These are phyloP conservation scores for Myriosclerotinia scirpicola DNA, from an alignment of 2,329 filamentous ascomycete species.

Conservation along the genomic window DNA sequence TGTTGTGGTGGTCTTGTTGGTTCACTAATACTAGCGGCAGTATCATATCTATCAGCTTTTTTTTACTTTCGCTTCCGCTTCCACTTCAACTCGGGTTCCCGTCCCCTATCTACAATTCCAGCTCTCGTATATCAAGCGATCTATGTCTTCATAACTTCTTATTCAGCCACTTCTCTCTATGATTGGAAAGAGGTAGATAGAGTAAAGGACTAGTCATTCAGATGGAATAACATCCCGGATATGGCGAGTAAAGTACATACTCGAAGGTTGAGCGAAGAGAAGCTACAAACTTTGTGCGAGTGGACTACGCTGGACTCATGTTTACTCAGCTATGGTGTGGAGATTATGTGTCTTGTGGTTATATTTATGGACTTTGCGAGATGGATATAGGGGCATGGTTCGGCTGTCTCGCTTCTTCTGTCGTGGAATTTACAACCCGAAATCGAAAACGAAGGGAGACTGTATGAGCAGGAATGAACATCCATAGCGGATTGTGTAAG, in stretches of 20 bases:
- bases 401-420: too few relatives aligned
- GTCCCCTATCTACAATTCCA: not conserved
- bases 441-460: too few relatives aligned
- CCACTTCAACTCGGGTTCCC: not conserved
- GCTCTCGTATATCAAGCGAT: not conserved
- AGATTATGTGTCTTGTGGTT: too few relatives aligned
- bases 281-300: constrained; percentile 6
- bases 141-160: not conserved
- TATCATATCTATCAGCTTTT: too few relatives aligned
- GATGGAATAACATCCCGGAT: constrained; percentile 20
- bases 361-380: too few relatives aligned
- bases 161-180: not conserved
- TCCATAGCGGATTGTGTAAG: too few relatives aligned
- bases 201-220: constrained; percentile 19
- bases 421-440: too few relatives aligned
- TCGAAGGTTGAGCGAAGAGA: not conserved
- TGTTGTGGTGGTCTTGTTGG: too few relatives aligned
- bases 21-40: too few relatives aligned
- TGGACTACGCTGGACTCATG: not conserved
- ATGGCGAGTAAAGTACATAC: constrained; percentile 15
- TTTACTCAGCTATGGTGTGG: too few relatives aligned
- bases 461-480: too few relatives aligned
- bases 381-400: too few relatives aligned
- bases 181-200: constrained; percentile 19
- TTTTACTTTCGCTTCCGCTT: not conserved